A percentile compares a stretch with the other conserved stretches of the same genome.
phyloP scores from a whole-genome alignment of 2,329 filamentous ascomycete genomes.

The Trichoderma guizhouense region DNA sequence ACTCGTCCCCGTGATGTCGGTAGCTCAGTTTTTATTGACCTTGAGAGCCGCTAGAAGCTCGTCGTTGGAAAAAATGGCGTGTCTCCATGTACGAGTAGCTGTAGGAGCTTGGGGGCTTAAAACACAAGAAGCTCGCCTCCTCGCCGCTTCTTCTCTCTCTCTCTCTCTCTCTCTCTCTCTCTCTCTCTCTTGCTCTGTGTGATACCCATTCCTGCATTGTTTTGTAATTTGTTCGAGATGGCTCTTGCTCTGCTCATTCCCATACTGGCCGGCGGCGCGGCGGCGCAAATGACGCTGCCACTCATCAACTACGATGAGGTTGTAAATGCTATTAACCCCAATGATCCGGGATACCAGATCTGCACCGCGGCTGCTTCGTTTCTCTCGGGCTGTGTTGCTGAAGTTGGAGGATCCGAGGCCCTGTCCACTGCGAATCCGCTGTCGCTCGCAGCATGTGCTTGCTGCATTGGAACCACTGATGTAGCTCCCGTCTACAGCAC shows the following conservation, averaged over 20 bases:
- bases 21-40: background rate
- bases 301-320: conserved; percentile 24
- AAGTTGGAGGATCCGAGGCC: conserved; percentile 25
- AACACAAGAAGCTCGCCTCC: background rate
- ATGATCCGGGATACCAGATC: conserved; percentile 26
- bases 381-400: conserved; percentile 24
- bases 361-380: conserved; percentile 25
- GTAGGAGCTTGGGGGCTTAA: background rate
- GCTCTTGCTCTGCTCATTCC: conserved; percentile 4
- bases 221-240: background rate
- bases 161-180: background rate
- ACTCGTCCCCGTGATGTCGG: background rate
- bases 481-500: conserved; percentile 28
- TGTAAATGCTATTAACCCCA: conserved; percentile 26
- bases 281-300: conserved; percentile 27
- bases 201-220: background rate
- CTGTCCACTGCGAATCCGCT: conserved; percentile 25
- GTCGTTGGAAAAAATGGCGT: background rate
- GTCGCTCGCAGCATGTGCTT: conserved; percentile 29
- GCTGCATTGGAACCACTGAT: conserved; percentile 25
- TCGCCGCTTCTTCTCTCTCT: background rate
- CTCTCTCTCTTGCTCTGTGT: background rate
- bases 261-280: conserved; percentile 25
- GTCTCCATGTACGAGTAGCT: background rate
- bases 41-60: conserved; percentile 2